Percentiles rank a stretch among this genome's conserved stretches.
phyloP scores from a whole-genome alignment of 495 filamentous ascomycete species.

The Trichocladium uniseriatum region DNA sequence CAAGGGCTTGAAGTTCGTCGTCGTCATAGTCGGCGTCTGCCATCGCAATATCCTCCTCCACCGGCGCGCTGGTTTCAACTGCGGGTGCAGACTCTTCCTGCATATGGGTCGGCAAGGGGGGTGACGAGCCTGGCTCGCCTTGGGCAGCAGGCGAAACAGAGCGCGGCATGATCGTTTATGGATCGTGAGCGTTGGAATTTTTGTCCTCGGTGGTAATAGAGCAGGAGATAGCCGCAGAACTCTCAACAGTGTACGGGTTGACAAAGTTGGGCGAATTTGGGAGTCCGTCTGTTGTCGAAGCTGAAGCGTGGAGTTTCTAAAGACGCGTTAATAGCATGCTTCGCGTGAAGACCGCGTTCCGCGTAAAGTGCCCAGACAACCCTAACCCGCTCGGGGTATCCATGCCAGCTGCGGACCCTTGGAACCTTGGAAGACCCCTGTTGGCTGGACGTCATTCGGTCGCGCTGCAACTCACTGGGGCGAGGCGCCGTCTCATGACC shows the following conservation, averaged over 20 bases:
- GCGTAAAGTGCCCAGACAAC: slow-evolving; percentile 6
- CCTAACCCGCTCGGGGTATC: not conserved
- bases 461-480: too few relatives aligned
- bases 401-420: not conserved
- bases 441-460: too few relatives aligned
- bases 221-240: not conserved
- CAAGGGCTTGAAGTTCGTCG: not conserved
- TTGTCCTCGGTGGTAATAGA: not conserved
- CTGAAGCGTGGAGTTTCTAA: not conserved
- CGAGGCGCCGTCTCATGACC: too few relatives aligned
- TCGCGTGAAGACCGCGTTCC: too few relatives aligned
- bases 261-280: too few relatives aligned
- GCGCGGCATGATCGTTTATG: slow-evolving; percentile 13
- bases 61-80: not conserved
- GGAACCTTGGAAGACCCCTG: too few relatives aligned
- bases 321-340: too few relatives aligned
- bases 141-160: slow-evolving; percentile 5
- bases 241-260: too few relatives aligned
- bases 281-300: too few relatives aligned
- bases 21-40: slow-evolving; percentile 11
- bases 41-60: slow-evolving; percentile 16
- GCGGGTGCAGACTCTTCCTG: slow-evolving; percentile 1
- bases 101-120: slow-evolving; percentile 5
- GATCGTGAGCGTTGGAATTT: not conserved
- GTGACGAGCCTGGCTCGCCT: not conserved